Conservation (phyloP, 306 rosid species). For the Gleditsia sinensis region DNA sequence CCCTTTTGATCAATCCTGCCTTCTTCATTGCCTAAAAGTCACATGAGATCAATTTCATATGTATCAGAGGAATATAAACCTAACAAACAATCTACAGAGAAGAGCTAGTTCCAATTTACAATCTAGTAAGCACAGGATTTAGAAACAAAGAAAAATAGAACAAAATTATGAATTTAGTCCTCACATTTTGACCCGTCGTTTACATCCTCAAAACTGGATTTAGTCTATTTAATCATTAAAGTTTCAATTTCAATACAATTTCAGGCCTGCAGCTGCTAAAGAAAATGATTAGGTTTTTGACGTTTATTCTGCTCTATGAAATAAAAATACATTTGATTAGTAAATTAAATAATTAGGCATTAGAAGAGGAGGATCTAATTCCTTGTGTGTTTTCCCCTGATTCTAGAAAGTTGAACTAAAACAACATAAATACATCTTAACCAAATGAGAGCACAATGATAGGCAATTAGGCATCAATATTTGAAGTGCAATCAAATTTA, state of each 20-base stretch:
- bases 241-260: not conserved
- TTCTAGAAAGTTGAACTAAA: not conserved
- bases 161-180: not conserved
- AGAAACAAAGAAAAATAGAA: not conserved
- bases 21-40: conserved; percentile 78
- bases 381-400: not conserved
- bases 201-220: not conserved
- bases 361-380: not conserved
- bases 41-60: conserved; percentile 24
- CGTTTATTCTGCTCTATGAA: not conserved
- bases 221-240: not conserved
- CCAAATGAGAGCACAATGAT: not conserved
- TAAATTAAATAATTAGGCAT: not conserved
- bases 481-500: not conserved
- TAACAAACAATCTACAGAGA: not conserved
- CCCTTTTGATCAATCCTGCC: conserved; percentile 91
- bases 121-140: not conserved
- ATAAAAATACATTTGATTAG: not conserved
- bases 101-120: not conserved
- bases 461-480: not conserved
- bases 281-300: not conserved
- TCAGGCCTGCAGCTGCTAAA: too few species aligned
- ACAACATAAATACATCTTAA: not conserved
- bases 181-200: not conserved
- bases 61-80: conserved; percentile 5